Evolutionary conservation across 2,329 filamentous ascomycete genomes (phyloP).

Genomic region (Penicillium rolfsii): DNA sequence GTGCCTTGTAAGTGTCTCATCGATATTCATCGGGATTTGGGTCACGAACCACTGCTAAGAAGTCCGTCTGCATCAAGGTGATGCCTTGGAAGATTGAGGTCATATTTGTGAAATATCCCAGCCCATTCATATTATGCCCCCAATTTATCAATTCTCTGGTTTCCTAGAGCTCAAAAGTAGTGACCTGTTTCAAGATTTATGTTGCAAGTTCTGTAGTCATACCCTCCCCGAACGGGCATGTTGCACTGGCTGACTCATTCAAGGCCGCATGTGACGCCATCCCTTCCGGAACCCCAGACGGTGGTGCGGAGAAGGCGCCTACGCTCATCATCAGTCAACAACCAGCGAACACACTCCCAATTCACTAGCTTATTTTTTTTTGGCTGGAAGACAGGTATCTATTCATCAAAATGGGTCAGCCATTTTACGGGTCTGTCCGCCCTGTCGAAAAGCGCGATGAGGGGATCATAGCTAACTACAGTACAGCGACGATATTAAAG

Average conservation of each 20-base stretch:
- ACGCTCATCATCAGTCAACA: not conserved
- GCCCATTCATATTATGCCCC: not conserved
- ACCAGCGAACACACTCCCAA: not conserved
- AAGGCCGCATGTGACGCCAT: constrained; percentile 14
- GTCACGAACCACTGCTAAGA: not conserved
- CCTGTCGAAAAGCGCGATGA: not conserved
- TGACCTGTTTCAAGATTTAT: too few species aligned
- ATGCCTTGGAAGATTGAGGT: not conserved
- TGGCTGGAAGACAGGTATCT: not conserved
- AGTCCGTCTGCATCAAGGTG: not conserved
- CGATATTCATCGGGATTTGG: not conserved
- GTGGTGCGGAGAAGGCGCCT: constrained; percentile 6
- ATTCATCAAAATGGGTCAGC: constrained; percentile 6
- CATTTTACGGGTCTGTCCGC: constrained; percentile 6
- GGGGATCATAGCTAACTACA: constrained; percentile 13
- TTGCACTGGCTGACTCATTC: constrained; percentile 15
- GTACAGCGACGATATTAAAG: constrained; percentile 14
- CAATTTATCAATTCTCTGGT: too few species aligned
- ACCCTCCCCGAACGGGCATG: not conserved
- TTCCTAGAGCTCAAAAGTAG: too few species aligned
- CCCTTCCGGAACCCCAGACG: not conserved
- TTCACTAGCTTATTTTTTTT: not conserved
- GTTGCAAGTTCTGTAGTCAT: not conserved
- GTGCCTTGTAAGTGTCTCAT: too few species aligned
- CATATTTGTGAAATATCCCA: not conserved